These are phyloP conservation scores for Mycena chlorophos DNA, from an alignment of 768 basidiomycete genomes.

Conservation along the genomic window DNA sequence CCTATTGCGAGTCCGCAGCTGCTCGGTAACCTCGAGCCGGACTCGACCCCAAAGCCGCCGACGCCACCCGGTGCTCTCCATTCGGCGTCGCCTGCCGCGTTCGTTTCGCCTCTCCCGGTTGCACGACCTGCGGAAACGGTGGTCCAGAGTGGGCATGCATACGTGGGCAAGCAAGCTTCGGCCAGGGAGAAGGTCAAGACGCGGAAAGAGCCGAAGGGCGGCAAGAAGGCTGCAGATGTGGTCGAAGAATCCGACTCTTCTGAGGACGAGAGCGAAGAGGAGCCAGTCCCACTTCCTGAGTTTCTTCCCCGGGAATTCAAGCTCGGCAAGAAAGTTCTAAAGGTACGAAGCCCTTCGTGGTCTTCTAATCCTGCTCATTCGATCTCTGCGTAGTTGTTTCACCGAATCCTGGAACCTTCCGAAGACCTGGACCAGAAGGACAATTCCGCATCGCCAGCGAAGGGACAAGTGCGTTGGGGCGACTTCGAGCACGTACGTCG, in stretches of 20 bases:
- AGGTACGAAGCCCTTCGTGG: background rate
- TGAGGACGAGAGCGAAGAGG: slow-evolving; percentile 3
- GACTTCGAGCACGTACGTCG: slow-evolving; percentile 20
- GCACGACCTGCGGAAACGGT: background rate
- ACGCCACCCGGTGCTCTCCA: too few species aligned
- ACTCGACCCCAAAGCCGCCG: too few species aligned
- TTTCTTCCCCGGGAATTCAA: slow-evolving; percentile 17
- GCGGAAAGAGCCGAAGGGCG: background rate
- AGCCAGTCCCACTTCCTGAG: slow-evolving; percentile 14
- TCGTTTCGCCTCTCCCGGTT: background rate
- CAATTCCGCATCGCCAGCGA: slow-evolving; percentile 1
- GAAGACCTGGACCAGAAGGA: background rate
- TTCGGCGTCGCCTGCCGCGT: too few species aligned
- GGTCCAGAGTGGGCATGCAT: slow-evolving; percentile 3
- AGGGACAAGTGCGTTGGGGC: slow-evolving; percentile 20
- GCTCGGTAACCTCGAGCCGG: too few species aligned
- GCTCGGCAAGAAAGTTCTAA: slow-evolving; percentile 15
- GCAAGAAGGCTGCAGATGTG: background rate
- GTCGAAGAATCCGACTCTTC: background rate
- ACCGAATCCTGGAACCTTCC: slow-evolving; percentile 14
- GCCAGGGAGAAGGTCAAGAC: slow-evolving; percentile 15
- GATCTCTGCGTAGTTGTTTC: slow-evolving; percentile 3
- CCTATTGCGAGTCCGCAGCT: too few species aligned
- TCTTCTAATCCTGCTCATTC: background rate
- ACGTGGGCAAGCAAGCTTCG: background rate